Base-by-base conservation (phyloP, 2,329 filamentous ascomycete species). In the Diaporthe sp. region DNA sequence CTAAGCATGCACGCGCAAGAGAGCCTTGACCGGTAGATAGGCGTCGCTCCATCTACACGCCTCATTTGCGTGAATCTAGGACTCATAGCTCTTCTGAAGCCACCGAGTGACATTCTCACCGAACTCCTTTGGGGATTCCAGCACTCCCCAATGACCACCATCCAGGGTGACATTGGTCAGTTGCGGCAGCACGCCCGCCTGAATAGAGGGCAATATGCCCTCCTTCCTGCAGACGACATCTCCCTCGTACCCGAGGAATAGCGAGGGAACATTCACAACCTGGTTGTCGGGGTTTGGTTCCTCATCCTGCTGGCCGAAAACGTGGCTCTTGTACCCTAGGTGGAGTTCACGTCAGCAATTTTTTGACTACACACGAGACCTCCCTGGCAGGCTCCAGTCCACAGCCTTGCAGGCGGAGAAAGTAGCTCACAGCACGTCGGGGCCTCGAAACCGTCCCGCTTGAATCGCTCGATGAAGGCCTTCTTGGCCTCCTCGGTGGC, bases 111-210 rank as follows among this genome's bases (percentile, higher is more conserved):
- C 42, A 37, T 44, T 51, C 65, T 50, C 22, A 1, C 78, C 80
- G 59, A 81, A 76, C 44, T 78, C 78, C 9, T 53, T 73, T 2
- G 81, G 81, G 44, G 76, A 77, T 75, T 82, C 81, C n/a, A 81
- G 69, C 2, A 80, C 66, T 3, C 77, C 77, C 81, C 81, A 82
- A 37, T 83, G 82, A 0, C 77, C 80, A 12, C 78, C 78, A 1
- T 80, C 75, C 19, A 81, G 74, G 8, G 63, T 75, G 37, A 78
- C 70, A 25, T 53, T 76, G 32, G 81, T 80, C 39, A 81, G 58
- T 12, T 79, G 68, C 2, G 80, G 79, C 27, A 82, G 69, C 3
- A 79, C 65, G 0, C 80, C 80, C 4, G 70, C 74, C 27, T 76
- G 68, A 22, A 80, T 77, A 37, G 58, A 73, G 0, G 66, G 61